phyloP scores from a whole-genome alignment of 306 rosid species.

The Crotalaria pallida region DNA sequence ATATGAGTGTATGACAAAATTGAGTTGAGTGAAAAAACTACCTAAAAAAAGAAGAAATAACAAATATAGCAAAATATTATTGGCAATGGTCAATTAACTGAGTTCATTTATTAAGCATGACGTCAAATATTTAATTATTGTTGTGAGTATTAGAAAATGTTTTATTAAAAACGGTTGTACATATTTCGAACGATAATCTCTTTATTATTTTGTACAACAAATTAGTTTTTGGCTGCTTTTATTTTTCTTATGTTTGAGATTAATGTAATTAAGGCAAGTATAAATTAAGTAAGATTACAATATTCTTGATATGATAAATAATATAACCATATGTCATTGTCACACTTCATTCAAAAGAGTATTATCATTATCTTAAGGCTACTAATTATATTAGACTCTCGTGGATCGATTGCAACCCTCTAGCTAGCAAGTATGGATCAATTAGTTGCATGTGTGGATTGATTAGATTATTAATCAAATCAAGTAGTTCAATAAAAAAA shows the following conservation, averaged over 20 bases:
- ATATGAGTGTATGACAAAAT: too few species aligned
- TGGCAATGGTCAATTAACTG: too few species aligned
- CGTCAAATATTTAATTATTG: too few species aligned
- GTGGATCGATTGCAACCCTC: background rate
- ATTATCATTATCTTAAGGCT: conserved; percentile 9
- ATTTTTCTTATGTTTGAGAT: background rate
- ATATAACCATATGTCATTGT: background rate
- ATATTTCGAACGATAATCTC: too few species aligned
- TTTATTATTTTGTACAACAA: too few species aligned
- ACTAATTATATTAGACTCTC: background rate
- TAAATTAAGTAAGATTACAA: background rate
- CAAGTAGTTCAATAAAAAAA: conserved; percentile 12
- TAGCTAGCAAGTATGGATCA: background rate
- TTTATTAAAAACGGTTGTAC: too few species aligned
- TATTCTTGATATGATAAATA: background rate
- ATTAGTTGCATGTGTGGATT: conserved; percentile 4
- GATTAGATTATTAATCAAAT: background rate
- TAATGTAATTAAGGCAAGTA: background rate
- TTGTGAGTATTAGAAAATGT: too few species aligned
- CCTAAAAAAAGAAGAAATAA: too few species aligned
- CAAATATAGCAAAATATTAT: too few species aligned
- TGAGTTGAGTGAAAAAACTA: too few species aligned
- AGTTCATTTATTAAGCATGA: too few species aligned
- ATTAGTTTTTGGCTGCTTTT: too few species aligned
- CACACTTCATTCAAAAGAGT: conserved; percentile 5